phyloP scores from a whole-genome alignment of 495 filamentous ascomycete species.

The Penicillium chermesinum region DNA sequence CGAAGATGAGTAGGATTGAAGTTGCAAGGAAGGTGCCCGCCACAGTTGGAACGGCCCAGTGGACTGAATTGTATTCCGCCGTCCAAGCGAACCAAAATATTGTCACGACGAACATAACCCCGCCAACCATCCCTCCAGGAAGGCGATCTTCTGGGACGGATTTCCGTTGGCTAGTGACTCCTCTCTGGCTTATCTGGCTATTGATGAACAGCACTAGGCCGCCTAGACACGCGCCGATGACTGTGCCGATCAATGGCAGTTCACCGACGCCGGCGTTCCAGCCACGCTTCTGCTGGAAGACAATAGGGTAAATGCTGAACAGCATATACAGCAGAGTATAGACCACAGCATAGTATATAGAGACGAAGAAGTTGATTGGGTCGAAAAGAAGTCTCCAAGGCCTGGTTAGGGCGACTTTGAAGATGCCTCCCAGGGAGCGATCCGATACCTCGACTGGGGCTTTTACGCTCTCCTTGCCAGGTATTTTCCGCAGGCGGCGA shows the following conservation, averaged over 20 bases:
- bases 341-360: conserved; percentile 53
- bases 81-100: conserved; percentile 79
- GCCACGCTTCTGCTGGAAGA: conserved; percentile 63
- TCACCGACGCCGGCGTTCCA: conserved; percentile 64
- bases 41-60: conserved; percentile 68
- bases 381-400: conserved; percentile 1
- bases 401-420: background rate
- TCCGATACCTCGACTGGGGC: background rate
- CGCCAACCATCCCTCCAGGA: conserved; percentile 60
- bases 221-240: too few species aligned
- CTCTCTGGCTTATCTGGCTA: conserved; percentile 55
- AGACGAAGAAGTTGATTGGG: background rate
- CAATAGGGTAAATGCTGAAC: conserved; percentile 74
- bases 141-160: conserved; percentile 69
- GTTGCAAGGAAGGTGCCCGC: conserved; percentile 70
- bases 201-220: conserved; percentile 65
- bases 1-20: conserved; percentile 71
- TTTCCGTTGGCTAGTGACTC: conserved; percentile 63
- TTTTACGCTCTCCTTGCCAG: too few species aligned
- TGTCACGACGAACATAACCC: conserved; percentile 59
- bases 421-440: background rate
- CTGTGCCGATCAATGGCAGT: conserved; percentile 67
- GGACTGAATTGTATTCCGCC: conserved; percentile 60
- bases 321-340: conserved; percentile 75
- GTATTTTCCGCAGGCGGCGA: background rate